These are phyloP conservation scores for Myxozyma geophila DNA, from an alignment of 805 yeast species.

Conservation along the genomic window DNA sequence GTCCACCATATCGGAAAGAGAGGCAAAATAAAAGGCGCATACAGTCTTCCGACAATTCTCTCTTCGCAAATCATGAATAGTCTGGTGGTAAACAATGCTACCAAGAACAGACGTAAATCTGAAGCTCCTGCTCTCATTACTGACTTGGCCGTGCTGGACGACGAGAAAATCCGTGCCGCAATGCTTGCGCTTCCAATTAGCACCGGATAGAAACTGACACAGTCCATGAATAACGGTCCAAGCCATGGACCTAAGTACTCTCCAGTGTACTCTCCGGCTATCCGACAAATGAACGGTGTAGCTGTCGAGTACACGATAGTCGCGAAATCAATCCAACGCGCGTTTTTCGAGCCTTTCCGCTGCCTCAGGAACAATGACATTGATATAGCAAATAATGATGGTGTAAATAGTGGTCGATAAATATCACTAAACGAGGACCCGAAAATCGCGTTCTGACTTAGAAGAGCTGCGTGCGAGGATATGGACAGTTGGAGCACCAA, in stretches of 20 bases:
- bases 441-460: conserved; percentile 19
- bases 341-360: background rate
- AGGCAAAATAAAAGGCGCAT: background rate
- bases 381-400: conserved; percentile 6
- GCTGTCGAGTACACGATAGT: conserved; percentile 10
- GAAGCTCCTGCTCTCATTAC: conserved; percentile 14
- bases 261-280: conserved; percentile 4
- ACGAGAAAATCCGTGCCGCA: conserved; percentile 11
- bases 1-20: background rate
- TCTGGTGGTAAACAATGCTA: conserved; percentile 12
- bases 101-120: conserved; percentile 13
- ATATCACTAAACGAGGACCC: conserved; percentile 17
- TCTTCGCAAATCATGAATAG: conserved; percentile 14
- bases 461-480: conserved; percentile 4
- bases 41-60: conserved; percentile 13
- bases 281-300: conserved; percentile 5
- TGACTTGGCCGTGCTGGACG: conserved; percentile 9
- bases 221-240: conserved; percentile 23
- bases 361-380: conserved; percentile 6
- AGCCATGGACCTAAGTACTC: conserved; percentile 21
- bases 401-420: conserved; percentile 16
- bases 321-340: conserved; percentile 5
- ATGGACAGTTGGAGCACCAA: conserved; percentile 23
- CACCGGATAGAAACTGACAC: conserved; percentile 16
- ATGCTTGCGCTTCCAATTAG: conserved; percentile 14